These are phyloP conservation scores for Trichoderma atroviride DNA, from an alignment of 2,329 filamentous ascomycete species.

Conservation along the genomic window DNA sequence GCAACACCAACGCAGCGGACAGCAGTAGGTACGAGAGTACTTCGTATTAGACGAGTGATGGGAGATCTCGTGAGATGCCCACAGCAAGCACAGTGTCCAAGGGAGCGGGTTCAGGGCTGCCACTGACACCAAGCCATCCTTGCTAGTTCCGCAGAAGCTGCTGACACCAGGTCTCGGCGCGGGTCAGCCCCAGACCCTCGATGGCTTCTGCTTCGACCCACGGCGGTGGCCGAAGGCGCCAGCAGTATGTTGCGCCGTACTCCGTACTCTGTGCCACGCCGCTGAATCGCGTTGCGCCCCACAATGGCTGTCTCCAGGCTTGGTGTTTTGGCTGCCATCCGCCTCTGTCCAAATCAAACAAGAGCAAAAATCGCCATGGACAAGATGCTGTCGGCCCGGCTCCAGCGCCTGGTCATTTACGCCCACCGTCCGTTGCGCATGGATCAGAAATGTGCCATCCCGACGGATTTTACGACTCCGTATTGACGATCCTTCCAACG, in stretches of 20 bases:
- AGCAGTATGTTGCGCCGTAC: constrained; percentile 24
- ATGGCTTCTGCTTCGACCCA: constrained; percentile 19
- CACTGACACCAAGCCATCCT: constrained; percentile 19
- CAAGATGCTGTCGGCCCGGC: constrained; percentile 23
- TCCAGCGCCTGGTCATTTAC: constrained; percentile 9
- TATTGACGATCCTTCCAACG: constrained; percentile 14
- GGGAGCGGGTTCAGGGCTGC: constrained; percentile 18
- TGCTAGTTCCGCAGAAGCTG: constrained; percentile 26
- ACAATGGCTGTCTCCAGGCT: constrained; percentile 23
- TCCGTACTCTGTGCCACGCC: constrained; percentile 16
- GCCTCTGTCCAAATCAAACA: background rate
- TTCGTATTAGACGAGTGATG: background rate
- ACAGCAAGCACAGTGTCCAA: constrained; percentile 22
- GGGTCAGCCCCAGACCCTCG: constrained; percentile 27
- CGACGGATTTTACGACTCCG: constrained; percentile 3
- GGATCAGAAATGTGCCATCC: constrained; percentile 10
- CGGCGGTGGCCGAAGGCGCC: constrained; percentile 28
- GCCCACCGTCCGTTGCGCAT: constrained; percentile 18
- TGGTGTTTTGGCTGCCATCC: constrained; percentile 6
- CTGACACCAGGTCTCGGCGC: constrained; percentile 24
- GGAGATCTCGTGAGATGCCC: constrained; percentile 23
- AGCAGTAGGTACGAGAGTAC: background rate
- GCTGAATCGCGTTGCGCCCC: constrained; percentile 26
- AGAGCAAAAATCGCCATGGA: background rate
- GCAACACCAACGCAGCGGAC: background rate